A percentile compares a stretch with the other conserved stretches of the same genome.
phyloP scores from a whole-genome alignment of 805 yeast species.

The Cyberlindnera lachancei region DNA sequence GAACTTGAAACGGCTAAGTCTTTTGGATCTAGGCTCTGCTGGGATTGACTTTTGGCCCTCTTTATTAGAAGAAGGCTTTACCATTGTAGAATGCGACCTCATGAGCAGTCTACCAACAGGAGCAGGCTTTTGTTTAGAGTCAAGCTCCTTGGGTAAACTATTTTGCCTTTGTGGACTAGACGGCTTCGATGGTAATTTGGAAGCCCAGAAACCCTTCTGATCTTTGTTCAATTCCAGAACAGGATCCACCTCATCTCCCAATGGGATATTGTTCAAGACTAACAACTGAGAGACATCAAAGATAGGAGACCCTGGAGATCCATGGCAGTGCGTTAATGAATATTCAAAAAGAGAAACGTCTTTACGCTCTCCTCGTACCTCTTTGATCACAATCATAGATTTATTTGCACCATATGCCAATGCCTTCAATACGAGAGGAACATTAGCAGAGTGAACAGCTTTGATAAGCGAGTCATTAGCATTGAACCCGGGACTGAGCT shows the following conservation, averaged over 20 bases:
- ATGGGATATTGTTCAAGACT: conserved; percentile 46
- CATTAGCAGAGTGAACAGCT: conserved; percentile 44
- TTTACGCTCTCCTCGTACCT: conserved; percentile 12
- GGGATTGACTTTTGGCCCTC: not conserved
- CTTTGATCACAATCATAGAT: conserved; percentile 31
- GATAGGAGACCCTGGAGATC: conserved; percentile 24
- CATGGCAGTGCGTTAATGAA: conserved; percentile 40
- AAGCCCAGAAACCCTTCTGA: conserved; percentile 51
- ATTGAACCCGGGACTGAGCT: conserved; percentile 5
- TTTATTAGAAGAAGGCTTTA: conserved; percentile 2
- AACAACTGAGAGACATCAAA: conserved; percentile 51
- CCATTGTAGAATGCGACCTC: conserved; percentile 4
- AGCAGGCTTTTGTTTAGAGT: not conserved
- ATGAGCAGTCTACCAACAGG: conserved; percentile 5
- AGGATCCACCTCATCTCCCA: conserved; percentile 29
- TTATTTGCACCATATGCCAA: conserved; percentile 43
- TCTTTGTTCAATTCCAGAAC: conserved; percentile 33
- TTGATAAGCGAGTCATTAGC: conserved; percentile 37
- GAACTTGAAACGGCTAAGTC: conserved; percentile 8
- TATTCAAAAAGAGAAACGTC: conserved; percentile 37
- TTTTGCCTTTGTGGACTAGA: not conserved
- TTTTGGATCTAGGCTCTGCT: conserved; percentile 3
- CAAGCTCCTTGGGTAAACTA: not conserved
- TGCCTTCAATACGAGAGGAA: conserved; percentile 34
- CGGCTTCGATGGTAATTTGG: conserved; percentile 23